Evolutionary conservation across 768 basidiomycete species (phyloP).

Genomic region (Hericium erinaceus): DNA sequence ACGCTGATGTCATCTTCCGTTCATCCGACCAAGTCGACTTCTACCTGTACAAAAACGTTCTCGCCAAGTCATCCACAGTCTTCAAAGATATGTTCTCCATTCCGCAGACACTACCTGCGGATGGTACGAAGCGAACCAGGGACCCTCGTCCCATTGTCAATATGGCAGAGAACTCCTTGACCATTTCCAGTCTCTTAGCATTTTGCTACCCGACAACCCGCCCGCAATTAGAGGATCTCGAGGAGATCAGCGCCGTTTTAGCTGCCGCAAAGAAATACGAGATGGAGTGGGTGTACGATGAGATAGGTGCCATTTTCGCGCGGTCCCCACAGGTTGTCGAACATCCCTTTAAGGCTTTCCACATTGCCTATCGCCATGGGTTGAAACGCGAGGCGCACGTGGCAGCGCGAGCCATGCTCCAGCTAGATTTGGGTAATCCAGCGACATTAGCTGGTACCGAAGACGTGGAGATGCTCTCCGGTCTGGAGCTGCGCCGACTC

Average conservation of each 20-base stretch:
- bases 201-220: neutral
- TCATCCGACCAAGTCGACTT: neutral
- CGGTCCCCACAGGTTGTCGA: too few relatives aligned
- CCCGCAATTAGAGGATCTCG: neutral
- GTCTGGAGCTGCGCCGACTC: too few relatives aligned
- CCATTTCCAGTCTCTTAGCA: neutral
- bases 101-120: neutral
- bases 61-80: neutral
- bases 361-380: too few relatives aligned
- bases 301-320: too few relatives aligned
- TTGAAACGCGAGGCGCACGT: too few relatives aligned
- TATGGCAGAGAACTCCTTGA: neutral
- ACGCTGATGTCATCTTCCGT: neutral
- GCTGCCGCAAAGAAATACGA: neutral
- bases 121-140: neutral
- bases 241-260: neutral
- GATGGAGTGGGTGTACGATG: neutral
- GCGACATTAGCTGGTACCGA: too few relatives aligned
- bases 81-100: neutral
- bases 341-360: too few relatives aligned
- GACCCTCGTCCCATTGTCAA: neutral
- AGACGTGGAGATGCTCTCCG: too few relatives aligned
- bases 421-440: too few relatives aligned
- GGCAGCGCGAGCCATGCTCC: too few relatives aligned
- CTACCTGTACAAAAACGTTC: neutral